These are phyloP conservation scores for Dipteronia dyeriana DNA, from an alignment of 345 rosid species.

Conservation along the genomic window DNA sequence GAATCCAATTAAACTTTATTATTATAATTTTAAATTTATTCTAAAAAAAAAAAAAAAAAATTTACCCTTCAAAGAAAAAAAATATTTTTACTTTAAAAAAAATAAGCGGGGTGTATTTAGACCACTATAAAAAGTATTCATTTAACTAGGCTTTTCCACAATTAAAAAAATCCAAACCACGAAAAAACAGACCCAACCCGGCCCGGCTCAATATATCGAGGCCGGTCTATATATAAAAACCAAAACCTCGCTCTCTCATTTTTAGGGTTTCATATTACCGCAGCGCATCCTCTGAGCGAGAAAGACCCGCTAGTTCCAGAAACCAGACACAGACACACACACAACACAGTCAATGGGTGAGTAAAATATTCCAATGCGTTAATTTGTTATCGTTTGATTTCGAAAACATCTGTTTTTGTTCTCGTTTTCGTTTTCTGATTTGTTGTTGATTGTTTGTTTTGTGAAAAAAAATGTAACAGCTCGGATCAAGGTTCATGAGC, in stretches of 20 bases:
- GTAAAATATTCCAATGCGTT: background rate
- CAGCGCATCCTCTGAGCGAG: background rate
- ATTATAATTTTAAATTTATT: too few species aligned
- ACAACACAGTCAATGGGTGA: conserved; percentile 31
- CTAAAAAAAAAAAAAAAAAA: too few species aligned
- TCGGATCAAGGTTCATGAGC: conserved; percentile 71
- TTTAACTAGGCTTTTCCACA: background rate
- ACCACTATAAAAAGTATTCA: too few species aligned
- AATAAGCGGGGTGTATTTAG: background rate
- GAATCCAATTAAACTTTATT: too few species aligned
- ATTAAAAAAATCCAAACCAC: background rate
- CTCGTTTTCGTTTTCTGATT: background rate
- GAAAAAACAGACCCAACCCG: background rate
- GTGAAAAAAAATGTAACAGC: conserved; percentile 34
- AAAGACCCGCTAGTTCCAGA: conserved; percentile 13
- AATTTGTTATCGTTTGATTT: background rate
- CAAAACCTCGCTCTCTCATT: background rate
- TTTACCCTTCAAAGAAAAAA: too few species aligned
- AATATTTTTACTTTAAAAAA: too few species aligned
- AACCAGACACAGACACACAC: background rate
- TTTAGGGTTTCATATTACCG: conserved; percentile 27
- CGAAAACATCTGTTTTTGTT: background rate
- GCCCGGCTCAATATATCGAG: background rate
- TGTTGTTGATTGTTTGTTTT: background rate
- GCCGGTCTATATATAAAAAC: background rate